Evolutionary conservation across 148 eudicot genomes (phyloP).

Genomic region (Rhododendron ovatum): DNA sequence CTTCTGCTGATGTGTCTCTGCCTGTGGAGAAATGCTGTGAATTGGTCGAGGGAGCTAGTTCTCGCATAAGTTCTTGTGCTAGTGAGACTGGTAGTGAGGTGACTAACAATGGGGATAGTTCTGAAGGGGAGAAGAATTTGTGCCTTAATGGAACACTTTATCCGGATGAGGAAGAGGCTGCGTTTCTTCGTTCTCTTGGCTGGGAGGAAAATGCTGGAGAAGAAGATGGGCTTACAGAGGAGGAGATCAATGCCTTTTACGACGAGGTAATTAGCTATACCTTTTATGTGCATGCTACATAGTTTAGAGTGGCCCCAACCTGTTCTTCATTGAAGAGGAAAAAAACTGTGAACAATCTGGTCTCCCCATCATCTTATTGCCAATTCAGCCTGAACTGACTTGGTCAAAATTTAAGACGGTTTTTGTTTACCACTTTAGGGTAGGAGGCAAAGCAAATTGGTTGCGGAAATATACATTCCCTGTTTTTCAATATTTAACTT

Average conservation of each 20-base stretch:
- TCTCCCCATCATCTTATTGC: background rate
- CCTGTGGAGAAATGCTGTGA: constrained; percentile 29
- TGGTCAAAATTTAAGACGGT: background rate
- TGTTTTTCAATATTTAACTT: background rate
- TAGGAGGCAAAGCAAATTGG: background rate
- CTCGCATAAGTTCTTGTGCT: constrained; percentile 12
- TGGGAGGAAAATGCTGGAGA: constrained; percentile 84
- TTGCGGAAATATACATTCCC: background rate
- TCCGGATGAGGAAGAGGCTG: constrained; percentile 69
- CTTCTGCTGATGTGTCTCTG: constrained; percentile 28
- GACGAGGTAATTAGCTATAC: constrained; percentile 43
- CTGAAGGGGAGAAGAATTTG: constrained; percentile 28
- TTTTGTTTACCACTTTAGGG: background rate
- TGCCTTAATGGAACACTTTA: constrained; percentile 32
- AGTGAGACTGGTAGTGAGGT: constrained; percentile 33
- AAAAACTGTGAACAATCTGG: background rate
- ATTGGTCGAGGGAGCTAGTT: constrained; percentile 26
- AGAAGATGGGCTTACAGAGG: constrained; percentile 86
- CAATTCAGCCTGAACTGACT: background rate
- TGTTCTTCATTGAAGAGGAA: background rate
- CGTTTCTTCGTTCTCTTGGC: constrained; percentile 81
- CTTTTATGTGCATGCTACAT: background rate
- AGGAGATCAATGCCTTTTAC: constrained; percentile 78
- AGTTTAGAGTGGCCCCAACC: background rate
- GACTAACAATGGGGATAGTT: constrained; percentile 40